Conservation (phyloP, 805 yeast species). For the Zygosaccharomyces gambellarensis region DNA sequence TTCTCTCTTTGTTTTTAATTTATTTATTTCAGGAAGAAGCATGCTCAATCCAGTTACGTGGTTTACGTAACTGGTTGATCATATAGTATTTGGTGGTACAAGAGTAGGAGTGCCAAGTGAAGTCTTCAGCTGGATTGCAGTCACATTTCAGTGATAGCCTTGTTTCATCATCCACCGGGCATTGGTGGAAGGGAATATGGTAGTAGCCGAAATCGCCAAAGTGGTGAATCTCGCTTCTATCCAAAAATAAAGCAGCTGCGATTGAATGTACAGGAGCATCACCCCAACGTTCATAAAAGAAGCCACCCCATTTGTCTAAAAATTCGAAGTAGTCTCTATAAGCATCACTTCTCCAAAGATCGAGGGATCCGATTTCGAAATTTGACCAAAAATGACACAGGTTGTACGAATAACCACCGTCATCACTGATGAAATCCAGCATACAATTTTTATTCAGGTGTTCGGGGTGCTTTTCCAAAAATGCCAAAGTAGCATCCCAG, state of each 20-base stretch:
- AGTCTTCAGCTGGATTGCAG: constrained; percentile 65
- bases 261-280: constrained; percentile 89
- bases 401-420: constrained; percentile 63
- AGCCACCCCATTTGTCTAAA: constrained; percentile 68
- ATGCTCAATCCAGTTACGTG: constrained; percentile 65
- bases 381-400: constrained; percentile 78
- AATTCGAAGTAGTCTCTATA: constrained; percentile 57
- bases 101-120: constrained; percentile 71
- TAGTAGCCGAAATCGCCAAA: constrained; percentile 82
- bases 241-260: constrained; percentile 59
- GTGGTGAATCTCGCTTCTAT: constrained; percentile 60
- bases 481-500: constrained; percentile 66
- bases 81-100: constrained; percentile 64
- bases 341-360: constrained; percentile 55
- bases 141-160: constrained; percentile 62
- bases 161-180: constrained; percentile 64
- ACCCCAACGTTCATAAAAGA: constrained; percentile 88
- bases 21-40: neutral
- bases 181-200: constrained; percentile 76
- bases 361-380: constrained; percentile 69
- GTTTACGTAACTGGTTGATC: constrained; percentile 52
- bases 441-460: constrained; percentile 56
- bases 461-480: constrained; percentile 56
- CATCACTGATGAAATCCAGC: constrained; percentile 66
- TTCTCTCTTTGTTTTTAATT: no score